Base-by-base conservation (phyloP, 352 stramenopile genomes). In the Pythium sukuiense region DNA sequence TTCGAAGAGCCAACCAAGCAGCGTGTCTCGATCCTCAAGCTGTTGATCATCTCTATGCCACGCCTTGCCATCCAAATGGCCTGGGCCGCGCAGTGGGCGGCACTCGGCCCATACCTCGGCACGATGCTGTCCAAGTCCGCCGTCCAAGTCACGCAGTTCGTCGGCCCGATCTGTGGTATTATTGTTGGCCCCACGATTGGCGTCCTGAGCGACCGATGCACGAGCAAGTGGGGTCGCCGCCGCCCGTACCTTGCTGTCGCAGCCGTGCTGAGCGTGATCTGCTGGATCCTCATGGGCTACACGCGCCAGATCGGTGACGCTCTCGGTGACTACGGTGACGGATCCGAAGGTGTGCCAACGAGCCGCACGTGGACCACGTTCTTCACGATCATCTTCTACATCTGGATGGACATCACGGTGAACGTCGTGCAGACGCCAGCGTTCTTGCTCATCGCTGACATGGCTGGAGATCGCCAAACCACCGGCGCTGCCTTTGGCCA, bases 371-470 rank as follows among this genome's bases (percentile, higher is more conserved):
- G 71, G 70, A 88, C 80, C 2, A 62, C 71, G 11, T 43, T 82
- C 33, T 76, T 88, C 29, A 82, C 71, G 0, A 69, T 85, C 16
- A 67, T 83, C 52, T 85, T 81, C 54, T 87, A 87, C 71, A 56
- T 76, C 3, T 85, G 76, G 76, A 87, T 87, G 79, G 79, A 85
- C 56, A 69, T 87, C 24, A 76, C 70, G n/a, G 66, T 84, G 33
- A 85, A 87, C 61, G 27, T 87, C 29, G 72, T 74, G 8, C 69
- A 77, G 54, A 79, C 66, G 0, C 76, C 76, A 26, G 70, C 66
- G 16, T 63, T 76, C 54, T 26, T 87, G 49, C 24, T 87, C 18
- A 81, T 87, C 30, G 71, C 35, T 14, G 35, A 41, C 11, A 7
- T 41, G 11, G 35, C 35, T 41, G 35, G 35, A 7, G 35, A 41